A percentile compares a stretch with the other conserved stretches of the same genome.
Conservation (phyloP, 2,329 filamentous ascomycete species). For the Rachicladosporium sp. region DNA sequence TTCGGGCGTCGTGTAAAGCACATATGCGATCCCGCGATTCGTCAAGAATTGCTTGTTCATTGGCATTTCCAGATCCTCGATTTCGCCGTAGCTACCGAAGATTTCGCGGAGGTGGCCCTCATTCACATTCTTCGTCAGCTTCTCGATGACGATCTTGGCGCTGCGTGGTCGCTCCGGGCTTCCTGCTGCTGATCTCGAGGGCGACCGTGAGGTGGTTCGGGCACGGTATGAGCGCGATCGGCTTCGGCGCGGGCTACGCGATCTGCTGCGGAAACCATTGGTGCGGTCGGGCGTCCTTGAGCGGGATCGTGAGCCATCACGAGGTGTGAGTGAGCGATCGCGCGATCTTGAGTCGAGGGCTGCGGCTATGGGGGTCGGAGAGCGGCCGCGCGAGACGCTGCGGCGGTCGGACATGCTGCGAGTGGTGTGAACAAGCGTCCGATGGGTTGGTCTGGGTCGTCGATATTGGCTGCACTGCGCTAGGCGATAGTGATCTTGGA, state of each 20-base stretch:
- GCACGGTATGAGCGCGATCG: conserved; percentile 6
- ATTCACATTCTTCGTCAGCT: conserved; percentile 88
- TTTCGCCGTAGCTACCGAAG: conserved; percentile 75
- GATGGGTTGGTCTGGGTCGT: conserved; percentile 28
- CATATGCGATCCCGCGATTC: conserved; percentile 88
- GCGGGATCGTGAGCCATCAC: conserved; percentile 22
- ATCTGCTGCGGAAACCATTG: conserved; percentile 16
- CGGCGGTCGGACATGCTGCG: conserved; percentile 12
- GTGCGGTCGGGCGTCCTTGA: conserved; percentile 21
- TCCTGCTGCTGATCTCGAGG: neutral
- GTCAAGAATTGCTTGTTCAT: conserved; percentile 76
- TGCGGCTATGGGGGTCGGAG: conserved; percentile 17
- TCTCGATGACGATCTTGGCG: conserved; percentile 80
- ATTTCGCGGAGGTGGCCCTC: conserved; percentile 82
- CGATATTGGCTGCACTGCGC: conserved; percentile 29
- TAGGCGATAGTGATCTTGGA: too few relatives aligned
- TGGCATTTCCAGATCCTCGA: conserved; percentile 79
- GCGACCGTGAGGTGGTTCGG: conserved; percentile 1
- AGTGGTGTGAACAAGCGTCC: conserved; percentile 17
- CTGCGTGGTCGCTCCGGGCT: conserved; percentile 12
- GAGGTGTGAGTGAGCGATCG: conserved; percentile 25
- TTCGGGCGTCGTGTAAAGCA: conserved; percentile 63
- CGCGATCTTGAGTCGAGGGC: conserved; percentile 14
- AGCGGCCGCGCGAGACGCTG: conserved; percentile 31
- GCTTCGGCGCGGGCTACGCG: conserved; percentile 9